These are phyloP conservation scores for Achlya hypogyna DNA, from an alignment of 352 stramenopile genomes.

Conservation along the genomic window DNA sequence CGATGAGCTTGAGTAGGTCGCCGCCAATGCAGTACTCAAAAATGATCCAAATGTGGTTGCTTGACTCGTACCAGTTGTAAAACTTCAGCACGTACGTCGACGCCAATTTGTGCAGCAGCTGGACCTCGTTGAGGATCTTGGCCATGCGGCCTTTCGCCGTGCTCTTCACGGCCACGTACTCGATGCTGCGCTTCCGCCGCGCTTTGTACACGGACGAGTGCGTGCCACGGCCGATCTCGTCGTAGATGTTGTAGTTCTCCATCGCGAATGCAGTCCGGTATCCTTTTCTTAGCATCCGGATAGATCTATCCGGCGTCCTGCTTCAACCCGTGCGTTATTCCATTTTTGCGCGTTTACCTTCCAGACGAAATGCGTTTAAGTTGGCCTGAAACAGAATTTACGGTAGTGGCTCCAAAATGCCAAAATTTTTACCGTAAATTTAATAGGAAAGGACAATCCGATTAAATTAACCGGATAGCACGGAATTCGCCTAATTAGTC, in stretches of 20 bases:
- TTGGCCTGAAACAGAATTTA: no score
- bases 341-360: no score
- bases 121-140: slow-evolving; percentile 85
- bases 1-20: slow-evolving; percentile 85
- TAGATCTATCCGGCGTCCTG: neutral
- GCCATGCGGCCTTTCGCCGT: slow-evolving; percentile 88
- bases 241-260: slow-evolving; percentile 94
- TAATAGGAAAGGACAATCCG: no score
- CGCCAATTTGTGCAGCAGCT: slow-evolving; percentile 81
- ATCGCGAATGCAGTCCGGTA: slow-evolving; percentile 29
- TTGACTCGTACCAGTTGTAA: slow-evolving; percentile 93
- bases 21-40: slow-evolving; percentile 90
- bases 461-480: no score
- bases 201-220: slow-evolving; percentile 91
- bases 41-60: slow-evolving; percentile 94
- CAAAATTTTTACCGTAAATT: no score
- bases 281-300: neutral
- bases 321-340: neutral
- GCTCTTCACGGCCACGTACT: slow-evolving; percentile 91
- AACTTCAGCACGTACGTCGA: slow-evolving; percentile 86
- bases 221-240: slow-evolving; percentile 87
- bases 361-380: no score
- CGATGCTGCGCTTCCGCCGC: slow-evolving; percentile 85
- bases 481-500: no score
- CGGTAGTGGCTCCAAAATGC: no score